These are phyloP conservation scores for Verbena officinalis DNA, from an alignment of 257 asterid genomes.

Conservation along the genomic window DNA sequence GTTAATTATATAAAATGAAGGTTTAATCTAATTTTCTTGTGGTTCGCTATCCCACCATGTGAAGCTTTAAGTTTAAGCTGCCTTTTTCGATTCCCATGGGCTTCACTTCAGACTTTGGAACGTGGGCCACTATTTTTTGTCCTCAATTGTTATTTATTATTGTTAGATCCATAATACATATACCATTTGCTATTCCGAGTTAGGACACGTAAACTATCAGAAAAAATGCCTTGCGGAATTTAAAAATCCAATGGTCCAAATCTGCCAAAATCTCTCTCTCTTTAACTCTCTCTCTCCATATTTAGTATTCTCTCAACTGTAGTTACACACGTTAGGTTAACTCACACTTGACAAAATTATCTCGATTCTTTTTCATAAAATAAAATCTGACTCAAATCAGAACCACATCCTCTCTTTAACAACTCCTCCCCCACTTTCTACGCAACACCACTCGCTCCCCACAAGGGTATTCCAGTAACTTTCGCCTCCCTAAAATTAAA, in stretches of 20 bases:
- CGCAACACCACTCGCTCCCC: slow-evolving; percentile 45
- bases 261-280: slow-evolving; percentile 23
- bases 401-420: slow-evolving; percentile 37
- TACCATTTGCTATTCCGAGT: slow-evolving; percentile 18
- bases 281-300: slow-evolving; percentile 19
- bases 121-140: slow-evolving; percentile 39
- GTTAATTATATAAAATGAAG: too few relatives aligned
- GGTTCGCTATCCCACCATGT: slow-evolving; percentile 6
- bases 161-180: slow-evolving; percentile 29
- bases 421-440: slow-evolving; percentile 37
- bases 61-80: slow-evolving; percentile 18
- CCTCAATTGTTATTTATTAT: slow-evolving; percentile 23
- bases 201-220: slow-evolving; percentile 50
- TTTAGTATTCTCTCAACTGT: slow-evolving; percentile 23
- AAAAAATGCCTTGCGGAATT: slow-evolving; percentile 28
- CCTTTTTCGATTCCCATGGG: not conserved
- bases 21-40: too few relatives aligned
- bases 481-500: not conserved
- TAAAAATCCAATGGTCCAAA: slow-evolving; percentile 51
- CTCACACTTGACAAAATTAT: slow-evolving; percentile 18
- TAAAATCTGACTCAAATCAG: slow-evolving; percentile 39
- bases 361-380: slow-evolving; percentile 30
- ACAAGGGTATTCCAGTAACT: slow-evolving; percentile 53
- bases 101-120: slow-evolving; percentile 28
- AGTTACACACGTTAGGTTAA: slow-evolving; percentile 29